These are phyloP conservation scores for Flueggea neowawraea DNA, from an alignment of 441 rosid species.

Conservation along the genomic window DNA sequence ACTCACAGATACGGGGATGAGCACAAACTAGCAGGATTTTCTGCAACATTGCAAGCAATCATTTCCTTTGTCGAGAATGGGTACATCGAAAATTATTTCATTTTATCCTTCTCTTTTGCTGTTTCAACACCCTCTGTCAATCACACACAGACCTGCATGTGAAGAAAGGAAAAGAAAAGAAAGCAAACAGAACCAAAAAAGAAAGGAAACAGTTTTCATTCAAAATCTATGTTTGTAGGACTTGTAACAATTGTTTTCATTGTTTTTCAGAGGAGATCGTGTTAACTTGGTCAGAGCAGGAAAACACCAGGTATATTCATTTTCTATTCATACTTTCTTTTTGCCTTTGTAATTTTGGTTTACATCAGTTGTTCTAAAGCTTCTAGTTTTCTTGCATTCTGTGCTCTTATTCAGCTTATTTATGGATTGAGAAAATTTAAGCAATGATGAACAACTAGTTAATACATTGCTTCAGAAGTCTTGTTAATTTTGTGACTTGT, in stretches of 20 bases:
- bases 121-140: background rate
- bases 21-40: conserved; percentile 96
- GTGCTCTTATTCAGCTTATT: background rate
- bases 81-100: conserved; percentile 26
- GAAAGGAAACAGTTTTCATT: background rate
- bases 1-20: conserved; percentile 90
- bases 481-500: background rate
- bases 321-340: background rate
- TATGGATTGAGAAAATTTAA: background rate
- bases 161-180: no score
- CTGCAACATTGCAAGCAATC: conserved; percentile 98
- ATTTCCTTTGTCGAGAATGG: conserved; percentile 98
- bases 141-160: no score
- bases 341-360: background rate
- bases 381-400: background rate
- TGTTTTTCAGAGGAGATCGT: conserved; percentile 67
- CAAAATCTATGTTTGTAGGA: background rate
- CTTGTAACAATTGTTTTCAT: conserved; percentile 6
- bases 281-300: conserved; percentile 92
- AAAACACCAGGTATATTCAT: conserved; percentile 72
- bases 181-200: no score
- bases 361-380: background rate
- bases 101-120: background rate
- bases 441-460: background rate
- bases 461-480: conserved; percentile 1